Conservation (phyloP, 2,329 filamentous ascomycete genomes). For the Trichoderma endophyticum region DNA sequence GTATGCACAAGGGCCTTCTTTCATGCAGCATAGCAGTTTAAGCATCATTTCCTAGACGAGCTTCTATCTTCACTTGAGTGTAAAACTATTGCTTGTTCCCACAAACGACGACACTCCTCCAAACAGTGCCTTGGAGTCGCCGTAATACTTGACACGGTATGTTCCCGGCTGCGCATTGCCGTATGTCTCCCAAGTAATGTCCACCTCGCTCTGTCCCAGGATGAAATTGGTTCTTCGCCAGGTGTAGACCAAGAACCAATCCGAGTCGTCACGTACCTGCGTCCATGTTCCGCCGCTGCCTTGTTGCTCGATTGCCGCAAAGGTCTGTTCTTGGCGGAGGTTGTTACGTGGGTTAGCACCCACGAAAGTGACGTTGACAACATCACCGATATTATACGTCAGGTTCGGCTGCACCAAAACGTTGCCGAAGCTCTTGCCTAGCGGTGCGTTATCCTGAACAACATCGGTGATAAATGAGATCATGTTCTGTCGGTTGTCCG, state of each 20-base stretch:
- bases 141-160: slow-evolving; percentile 81
- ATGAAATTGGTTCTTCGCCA: slow-evolving; percentile 72
- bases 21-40: not conserved
- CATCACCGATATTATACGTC: slow-evolving; percentile 58
- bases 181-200: slow-evolving; percentile 68
- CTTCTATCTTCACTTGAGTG: slow-evolving; percentile 12
- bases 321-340: slow-evolving; percentile 73
- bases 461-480: slow-evolving; percentile 79
- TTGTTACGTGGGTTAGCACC: slow-evolving; percentile 91
- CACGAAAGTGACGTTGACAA: slow-evolving; percentile 68
- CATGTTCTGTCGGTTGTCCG: slow-evolving; percentile 73
- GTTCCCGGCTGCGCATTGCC: slow-evolving; percentile 55
- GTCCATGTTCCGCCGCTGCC: slow-evolving; percentile 53
- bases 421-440: slow-evolving; percentile 68
- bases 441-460: slow-evolving; percentile 65
- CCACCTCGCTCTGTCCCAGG: slow-evolving; percentile 73
- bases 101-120: slow-evolving; percentile 41
- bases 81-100: slow-evolving; percentile 25
- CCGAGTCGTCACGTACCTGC: slow-evolving; percentile 66
- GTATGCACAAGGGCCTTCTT: not conserved
- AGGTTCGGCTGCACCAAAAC: slow-evolving; percentile 53
- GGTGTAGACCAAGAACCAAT: slow-evolving; percentile 79
- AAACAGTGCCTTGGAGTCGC: slow-evolving; percentile 63
- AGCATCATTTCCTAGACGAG: not conserved
- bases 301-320: slow-evolving; percentile 68